Percentiles rank a stretch among this genome's conserved stretches.
Evolutionary conservation across 2,329 filamentous ascomycete species (phyloP).

Genomic region (Exophiala dermatitidis): DNA sequence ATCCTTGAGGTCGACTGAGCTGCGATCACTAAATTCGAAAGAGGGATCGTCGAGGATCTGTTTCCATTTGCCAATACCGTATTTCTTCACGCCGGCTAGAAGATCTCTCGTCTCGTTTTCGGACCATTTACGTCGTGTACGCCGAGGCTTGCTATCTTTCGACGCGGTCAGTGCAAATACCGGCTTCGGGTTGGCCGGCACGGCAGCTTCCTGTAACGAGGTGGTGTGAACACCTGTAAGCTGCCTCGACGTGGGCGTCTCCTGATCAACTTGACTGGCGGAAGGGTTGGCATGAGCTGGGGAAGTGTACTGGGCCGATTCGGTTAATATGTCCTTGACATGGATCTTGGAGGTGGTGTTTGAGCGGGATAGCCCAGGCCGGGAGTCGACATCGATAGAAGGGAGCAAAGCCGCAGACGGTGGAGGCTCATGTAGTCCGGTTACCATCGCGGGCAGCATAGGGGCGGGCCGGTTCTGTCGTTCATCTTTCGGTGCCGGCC

Average conservation of each 20-base stretch:
- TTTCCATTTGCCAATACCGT: conserved; percentile 59
- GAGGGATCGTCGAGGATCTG: conserved; percentile 52
- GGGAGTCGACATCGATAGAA: conserved; percentile 48
- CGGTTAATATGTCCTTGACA: conserved; percentile 25
- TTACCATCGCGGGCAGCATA: conserved; percentile 43
- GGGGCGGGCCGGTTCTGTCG: conserved; percentile 39
- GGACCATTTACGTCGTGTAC: conserved; percentile 49
- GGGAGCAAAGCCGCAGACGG: conserved; percentile 55
- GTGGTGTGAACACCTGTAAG: not conserved
- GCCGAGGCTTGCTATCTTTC: conserved; percentile 38
- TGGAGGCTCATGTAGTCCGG: conserved; percentile 57
- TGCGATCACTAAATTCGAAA: conserved; percentile 49
- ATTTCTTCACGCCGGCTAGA: conserved; percentile 52
- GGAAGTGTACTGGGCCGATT: conserved; percentile 7
- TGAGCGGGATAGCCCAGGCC: conserved; percentile 10
- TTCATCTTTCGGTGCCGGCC: conserved; percentile 42
- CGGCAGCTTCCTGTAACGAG: conserved; percentile 1
- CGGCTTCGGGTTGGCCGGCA: conserved; percentile 14
- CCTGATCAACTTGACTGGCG: not conserved
- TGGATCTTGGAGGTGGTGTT: conserved; percentile 25
- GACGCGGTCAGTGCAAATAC: conserved; percentile 29
- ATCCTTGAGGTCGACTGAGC: conserved; percentile 58
- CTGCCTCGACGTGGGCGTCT: not conserved
- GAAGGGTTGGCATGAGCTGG: not conserved
- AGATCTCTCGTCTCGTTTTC: conserved; percentile 55